These are phyloP conservation scores for Prillingera fragicola DNA, from an alignment of 1,284 basidiomycete species.

Conservation along the genomic window DNA sequence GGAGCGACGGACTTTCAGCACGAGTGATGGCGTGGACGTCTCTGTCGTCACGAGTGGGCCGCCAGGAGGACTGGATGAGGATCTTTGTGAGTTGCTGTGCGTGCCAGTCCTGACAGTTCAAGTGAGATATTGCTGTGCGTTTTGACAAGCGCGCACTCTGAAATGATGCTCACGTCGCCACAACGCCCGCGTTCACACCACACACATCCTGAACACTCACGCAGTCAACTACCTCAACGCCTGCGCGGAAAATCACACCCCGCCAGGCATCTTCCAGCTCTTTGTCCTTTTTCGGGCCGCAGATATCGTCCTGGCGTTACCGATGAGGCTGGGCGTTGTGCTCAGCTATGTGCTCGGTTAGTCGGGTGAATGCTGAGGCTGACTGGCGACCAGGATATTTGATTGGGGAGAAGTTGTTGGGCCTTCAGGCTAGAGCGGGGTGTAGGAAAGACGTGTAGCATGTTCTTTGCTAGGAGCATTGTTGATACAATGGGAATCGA, in stretches of 20 bases:
- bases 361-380: constrained; percentile 1
- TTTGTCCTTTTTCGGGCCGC: constrained; percentile 37
- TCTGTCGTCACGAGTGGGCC: constrained; percentile 37
- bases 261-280: constrained; percentile 38
- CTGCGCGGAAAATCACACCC: constrained; percentile 21
- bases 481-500: too few species aligned
- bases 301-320: constrained; percentile 36
- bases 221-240: constrained; percentile 29
- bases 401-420: background rate
- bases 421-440: background rate
- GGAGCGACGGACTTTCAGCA: too few species aligned
- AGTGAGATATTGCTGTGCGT: constrained; percentile 36
- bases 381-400: background rate
- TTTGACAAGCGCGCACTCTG: background rate
- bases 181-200: too few species aligned
- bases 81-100: constrained; percentile 22
- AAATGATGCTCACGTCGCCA: too few species aligned
- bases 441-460: background rate
- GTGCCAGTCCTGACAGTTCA: background rate
- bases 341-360: constrained; percentile 23
- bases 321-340: constrained; percentile 24
- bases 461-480: background rate
- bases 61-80: constrained; percentile 39
- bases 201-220: constrained; percentile 1
- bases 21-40: constrained; percentile 34